Evolutionary conservation across 2,329 filamentous ascomycete genomes (phyloP), one percentile per base, ranked within the genome.

Genomic region (Fusarium palustre): DNA sequence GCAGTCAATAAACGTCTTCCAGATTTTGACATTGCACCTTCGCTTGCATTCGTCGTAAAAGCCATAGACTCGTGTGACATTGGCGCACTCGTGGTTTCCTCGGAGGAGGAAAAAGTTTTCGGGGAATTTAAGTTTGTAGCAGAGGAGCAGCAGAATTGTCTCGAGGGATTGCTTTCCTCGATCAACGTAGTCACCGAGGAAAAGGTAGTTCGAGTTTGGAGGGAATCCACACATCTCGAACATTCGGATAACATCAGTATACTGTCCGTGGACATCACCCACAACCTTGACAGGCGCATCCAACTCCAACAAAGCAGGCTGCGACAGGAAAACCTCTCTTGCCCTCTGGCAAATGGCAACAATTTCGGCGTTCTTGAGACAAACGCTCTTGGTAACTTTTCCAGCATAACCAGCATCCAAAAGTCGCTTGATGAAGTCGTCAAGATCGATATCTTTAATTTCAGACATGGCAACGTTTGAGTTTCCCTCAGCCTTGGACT

Each of bases 21-120:
- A 99, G 67, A 98, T 88, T 88, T 98, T 98, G 86, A 98, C 97
- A 84, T 98, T 99, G 86, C 97, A 98, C 75, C 95, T 88, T 79
- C 96, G 91, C 87, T 99, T 99, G 91, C 95, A 99, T 83, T 99
- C 95, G 79, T 99, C 96, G 86, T 99, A 99, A 86, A 99, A 99
- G 64, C 96, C 96, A 81, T 99, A 99, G 82, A 98, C 97, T 79
- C 96, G 93, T 85, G 97, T 99, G 86, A 99, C 97, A 56, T 93
- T 97, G 64, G 96, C 96, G 84, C 96, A 98, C 83, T 99, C 96
- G 86, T 99, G 96, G 86, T 99, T 99, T 71, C 96, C 96, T 72
- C 96, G 93, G 63, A 99, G 89, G 73, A 99, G 92, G 86, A 99
- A 99, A 85, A 99, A 98, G 86, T 99, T 99, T 84, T 99, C 96